A percentile compares a stretch with the other conserved stretches of the same genome.
Conservation (phyloP, 2,329 filamentous ascomycete genomes). For the Neophaeococcomyces aloes region DNA sequence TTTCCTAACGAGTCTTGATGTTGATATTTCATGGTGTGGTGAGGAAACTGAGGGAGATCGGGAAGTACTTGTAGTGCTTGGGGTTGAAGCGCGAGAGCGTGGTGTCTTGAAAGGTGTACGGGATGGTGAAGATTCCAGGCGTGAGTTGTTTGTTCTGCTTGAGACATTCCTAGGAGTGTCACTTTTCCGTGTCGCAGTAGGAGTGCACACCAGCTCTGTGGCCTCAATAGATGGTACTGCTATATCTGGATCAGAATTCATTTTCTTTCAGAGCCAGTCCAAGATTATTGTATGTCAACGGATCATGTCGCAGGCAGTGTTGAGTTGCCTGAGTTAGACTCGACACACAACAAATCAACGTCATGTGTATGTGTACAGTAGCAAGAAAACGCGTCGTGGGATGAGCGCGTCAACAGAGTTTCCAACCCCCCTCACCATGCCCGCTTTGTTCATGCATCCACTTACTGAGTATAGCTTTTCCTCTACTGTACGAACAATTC, state of each 20-base stretch:
- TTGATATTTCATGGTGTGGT: constrained; percentile 16
- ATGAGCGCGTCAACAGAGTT: too few species aligned
- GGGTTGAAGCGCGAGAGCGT: constrained; percentile 11
- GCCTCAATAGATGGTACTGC: constrained; percentile 9
- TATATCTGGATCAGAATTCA: constrained; percentile 9
- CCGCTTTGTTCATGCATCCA: too few species aligned
- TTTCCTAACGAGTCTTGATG: constrained; percentile 12
- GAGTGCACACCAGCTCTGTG: neutral
- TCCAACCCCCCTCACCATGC: too few species aligned
- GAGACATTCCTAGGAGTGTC: constrained; percentile 7
- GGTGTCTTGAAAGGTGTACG: constrained; percentile 14
- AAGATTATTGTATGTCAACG: neutral
- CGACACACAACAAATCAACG: constrained; percentile 5
- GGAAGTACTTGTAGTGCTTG: constrained; percentile 6
- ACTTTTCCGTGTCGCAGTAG: neutral
- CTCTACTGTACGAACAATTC: too few species aligned
- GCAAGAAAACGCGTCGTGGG: too few species aligned
- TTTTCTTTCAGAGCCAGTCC: neutral
- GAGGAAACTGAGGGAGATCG: constrained; percentile 19
- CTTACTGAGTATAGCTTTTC: too few species aligned
- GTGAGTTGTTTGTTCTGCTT: neutral
- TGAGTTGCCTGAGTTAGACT: neutral
- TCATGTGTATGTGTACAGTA: too few species aligned
- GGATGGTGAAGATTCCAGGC: constrained; percentile 11
- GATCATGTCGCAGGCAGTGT: neutral